A percentile compares a stretch with the other conserved stretches of the same genome.
phyloP scores from a whole-genome alignment of 495 filamentous ascomycete genomes.

The Bryoglossum gracile region DNA sequence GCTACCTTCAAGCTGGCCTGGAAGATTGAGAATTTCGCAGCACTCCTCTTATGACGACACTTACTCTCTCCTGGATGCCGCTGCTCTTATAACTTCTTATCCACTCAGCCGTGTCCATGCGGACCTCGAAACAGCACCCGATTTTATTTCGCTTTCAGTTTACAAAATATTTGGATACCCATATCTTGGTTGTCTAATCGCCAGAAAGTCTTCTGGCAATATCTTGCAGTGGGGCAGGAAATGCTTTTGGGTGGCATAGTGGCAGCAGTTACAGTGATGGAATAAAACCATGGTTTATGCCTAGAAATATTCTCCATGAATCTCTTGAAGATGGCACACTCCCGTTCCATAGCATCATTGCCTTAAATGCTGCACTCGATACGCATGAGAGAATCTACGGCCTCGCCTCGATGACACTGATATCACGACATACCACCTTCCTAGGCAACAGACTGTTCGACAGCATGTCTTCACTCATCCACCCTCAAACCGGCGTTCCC shows the following conservation, averaged over 20 bases:
- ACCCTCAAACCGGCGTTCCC: constrained; percentile 55
- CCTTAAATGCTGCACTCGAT: constrained; percentile 62
- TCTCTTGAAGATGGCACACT: constrained; percentile 82
- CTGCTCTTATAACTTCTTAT: constrained; percentile 67
- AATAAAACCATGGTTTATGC: constrained; percentile 60
- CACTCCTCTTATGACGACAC: constrained; percentile 30
- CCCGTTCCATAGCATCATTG: constrained; percentile 80
- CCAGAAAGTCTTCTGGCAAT: constrained; percentile 56
- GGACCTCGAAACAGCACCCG: constrained; percentile 54
- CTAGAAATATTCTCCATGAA: constrained; percentile 66
- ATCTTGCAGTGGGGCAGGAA: constrained; percentile 53
- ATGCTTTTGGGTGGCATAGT: constrained; percentile 95
- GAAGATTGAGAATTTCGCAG: constrained; percentile 37
- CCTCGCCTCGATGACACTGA: constrained; percentile 49
- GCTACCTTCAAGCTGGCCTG: constrained; percentile 54
- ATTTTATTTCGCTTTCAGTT: constrained; percentile 82
- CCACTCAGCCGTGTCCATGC: constrained; percentile 59
- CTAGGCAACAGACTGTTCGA: constrained; percentile 51
- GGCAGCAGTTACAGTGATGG: constrained; percentile 58
- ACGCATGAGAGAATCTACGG: constrained; percentile 60
- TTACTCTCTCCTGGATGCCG: constrained; percentile 79
- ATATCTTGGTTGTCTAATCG: constrained; percentile 77
- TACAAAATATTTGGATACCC: constrained; percentile 98
- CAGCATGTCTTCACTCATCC: constrained; percentile 48
- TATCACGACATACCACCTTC: constrained; percentile 62